A percentile compares a stretch with the other conserved stretches of the same genome.
Conservation (phyloP, 306 rosid species). For the Pachyrhizus erosus region DNA sequence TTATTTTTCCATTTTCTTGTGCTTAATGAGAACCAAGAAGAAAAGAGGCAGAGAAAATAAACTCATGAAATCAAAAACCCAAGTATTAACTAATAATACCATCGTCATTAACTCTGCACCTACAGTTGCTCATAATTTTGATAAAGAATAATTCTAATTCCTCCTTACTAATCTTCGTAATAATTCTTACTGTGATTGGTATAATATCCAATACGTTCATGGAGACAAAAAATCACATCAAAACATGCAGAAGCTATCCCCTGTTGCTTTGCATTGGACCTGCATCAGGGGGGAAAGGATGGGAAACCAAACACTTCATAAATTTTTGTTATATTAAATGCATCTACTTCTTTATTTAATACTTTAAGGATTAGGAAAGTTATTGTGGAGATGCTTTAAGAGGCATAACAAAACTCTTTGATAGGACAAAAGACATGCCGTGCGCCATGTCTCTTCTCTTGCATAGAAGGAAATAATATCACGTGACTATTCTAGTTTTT, state of each 20-base stretch:
- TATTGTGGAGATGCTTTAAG: neutral
- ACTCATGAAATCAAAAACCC: no score
- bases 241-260: neutral
- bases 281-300: neutral
- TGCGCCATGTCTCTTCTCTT: neutral
- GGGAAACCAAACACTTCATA: neutral
- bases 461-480: no score
- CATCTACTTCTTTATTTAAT: neutral
- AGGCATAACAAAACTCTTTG: neutral
- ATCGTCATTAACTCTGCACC: neutral
- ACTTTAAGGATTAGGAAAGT: neutral
- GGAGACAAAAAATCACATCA: no score
- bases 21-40: neutral
- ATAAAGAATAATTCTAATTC: neutral
- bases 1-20: no score
- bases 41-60: no score
- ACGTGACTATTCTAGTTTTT: no score
- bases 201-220: no score
- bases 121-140: no score
- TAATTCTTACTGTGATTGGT: no score
- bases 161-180: neutral
- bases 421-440: neutral
- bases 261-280: neutral
- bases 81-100: no score
- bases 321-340: neutral